Percentiles rank a stretch among this genome's conserved stretches.
Conservation (phyloP, 805 yeast species). For the Debaryomyces prosopidis region DNA sequence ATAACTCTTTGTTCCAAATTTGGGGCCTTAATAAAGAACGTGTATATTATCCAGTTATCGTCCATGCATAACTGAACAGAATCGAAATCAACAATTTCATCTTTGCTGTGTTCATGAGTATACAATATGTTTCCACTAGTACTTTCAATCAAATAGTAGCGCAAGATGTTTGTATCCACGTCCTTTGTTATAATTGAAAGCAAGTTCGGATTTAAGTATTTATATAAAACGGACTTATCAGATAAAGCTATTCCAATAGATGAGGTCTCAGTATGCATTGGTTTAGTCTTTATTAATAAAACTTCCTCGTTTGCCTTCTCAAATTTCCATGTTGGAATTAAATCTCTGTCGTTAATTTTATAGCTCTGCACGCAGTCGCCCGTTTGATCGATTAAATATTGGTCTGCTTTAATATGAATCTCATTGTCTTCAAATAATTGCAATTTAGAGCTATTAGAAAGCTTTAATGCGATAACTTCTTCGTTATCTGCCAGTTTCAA, state of each 20-base stretch:
- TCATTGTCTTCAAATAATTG: not conserved
- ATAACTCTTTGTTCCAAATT: conserved; percentile 55
- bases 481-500: not conserved
- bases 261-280: conserved; percentile 28
- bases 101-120: conserved; percentile 40
- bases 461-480: not conserved
- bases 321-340: conserved; percentile 33
- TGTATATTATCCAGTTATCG: conserved; percentile 80
- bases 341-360: conserved; percentile 12
- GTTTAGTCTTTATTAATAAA: conserved; percentile 19
- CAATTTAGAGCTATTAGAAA: not conserved
- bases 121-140: conserved; percentile 66
- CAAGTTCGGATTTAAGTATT: conserved; percentile 73
- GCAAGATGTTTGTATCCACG: conserved; percentile 26
- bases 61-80: conserved; percentile 61
- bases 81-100: conserved; percentile 37
- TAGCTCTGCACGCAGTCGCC: conserved; percentile 20
- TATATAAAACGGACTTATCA: conserved; percentile 75
- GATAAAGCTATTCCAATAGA: conserved; percentile 70
- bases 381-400: conserved; percentile 13
- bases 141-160: conserved; percentile 60
- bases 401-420: conserved; percentile 1
- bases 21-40: conserved; percentile 55
- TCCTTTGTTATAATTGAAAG: conserved; percentile 48
- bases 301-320: conserved; percentile 14